A percentile compares a stretch with the other conserved stretches of the same genome.
Conservation (phyloP, 129 eudicot genomes). For the Pittosporum tobira region DNA sequence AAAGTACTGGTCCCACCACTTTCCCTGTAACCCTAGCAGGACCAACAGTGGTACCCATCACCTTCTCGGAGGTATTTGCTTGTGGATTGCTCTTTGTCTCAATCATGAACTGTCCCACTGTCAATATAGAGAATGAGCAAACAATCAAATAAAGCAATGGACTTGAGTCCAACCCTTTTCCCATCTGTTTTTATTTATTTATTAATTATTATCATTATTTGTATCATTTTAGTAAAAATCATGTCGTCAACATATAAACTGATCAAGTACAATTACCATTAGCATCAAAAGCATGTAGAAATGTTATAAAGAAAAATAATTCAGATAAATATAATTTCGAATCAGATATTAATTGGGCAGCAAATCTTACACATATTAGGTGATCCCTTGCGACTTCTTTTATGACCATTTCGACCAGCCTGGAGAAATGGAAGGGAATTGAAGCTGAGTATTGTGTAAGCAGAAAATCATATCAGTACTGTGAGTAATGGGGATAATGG, state of each 20-base stretch:
- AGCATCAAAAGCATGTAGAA: neutral
- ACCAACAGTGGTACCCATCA: constrained; percentile 26
- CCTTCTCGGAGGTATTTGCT: constrained; percentile 38
- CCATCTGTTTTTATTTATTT: no score
- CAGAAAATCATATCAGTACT: neutral
- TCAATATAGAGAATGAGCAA: constrained; percentile 2
- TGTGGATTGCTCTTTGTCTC: constrained; percentile 34
- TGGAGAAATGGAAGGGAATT: constrained; percentile 17
- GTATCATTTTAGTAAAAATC: no score
- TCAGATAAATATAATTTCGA: neutral
- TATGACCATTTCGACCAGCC: constrained; percentile 56
- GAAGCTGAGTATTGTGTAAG: neutral
- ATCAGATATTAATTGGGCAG: neutral
- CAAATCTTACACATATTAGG: constrained; percentile 47
- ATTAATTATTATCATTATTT: no score
- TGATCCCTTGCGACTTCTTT: constrained; percentile 67
- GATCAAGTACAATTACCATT: neutral
- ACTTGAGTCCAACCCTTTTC: neutral
- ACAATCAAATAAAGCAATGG: neutral
- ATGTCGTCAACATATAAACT: neutral
- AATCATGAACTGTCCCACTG: constrained; percentile 38
- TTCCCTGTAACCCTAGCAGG: constrained; percentile 32
- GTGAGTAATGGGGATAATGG: neutral
- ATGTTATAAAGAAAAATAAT: no score
- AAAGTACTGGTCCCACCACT: constrained; percentile 23